Evolutionary conservation across 768 basidiomycete genomes (phyloP).

Genomic region (Tylopilus vinaceipallidus): DNA sequence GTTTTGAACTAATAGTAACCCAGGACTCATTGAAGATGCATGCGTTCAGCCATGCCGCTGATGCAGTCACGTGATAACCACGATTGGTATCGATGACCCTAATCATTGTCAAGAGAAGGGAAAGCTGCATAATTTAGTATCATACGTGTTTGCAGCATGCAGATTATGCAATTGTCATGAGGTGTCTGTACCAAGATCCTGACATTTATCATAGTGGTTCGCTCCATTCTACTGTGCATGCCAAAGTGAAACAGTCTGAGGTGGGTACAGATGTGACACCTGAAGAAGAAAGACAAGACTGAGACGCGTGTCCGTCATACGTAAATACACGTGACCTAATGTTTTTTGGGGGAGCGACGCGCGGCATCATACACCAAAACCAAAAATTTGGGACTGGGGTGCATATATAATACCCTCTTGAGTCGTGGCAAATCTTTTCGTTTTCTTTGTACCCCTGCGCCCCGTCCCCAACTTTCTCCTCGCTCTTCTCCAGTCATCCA

Average conservation of each 20-base stretch:
- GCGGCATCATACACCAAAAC: conserved; percentile 16
- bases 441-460: conserved; percentile 5
- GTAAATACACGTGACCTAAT: conserved; percentile 30
- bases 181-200: background rate
- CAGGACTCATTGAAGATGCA: conserved; percentile 9
- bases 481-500: conserved; percentile 2
- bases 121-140: background rate
- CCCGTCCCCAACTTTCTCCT: background rate
- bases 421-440: background rate
- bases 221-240: too few relatives aligned
- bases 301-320: conserved; percentile 11
- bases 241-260: too few relatives aligned
- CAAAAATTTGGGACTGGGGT: conserved; percentile 35
- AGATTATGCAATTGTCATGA: conserved; percentile 13
- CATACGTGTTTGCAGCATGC: conserved; percentile 14
- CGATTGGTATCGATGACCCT: conserved; percentile 30
- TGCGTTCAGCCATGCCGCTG: conserved; percentile 17
- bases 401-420: conserved; percentile 19
- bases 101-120: conserved; percentile 1
- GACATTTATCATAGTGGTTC: too few relatives aligned
- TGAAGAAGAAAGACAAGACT: background rate
- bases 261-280: too few relatives aligned
- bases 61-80: conserved; percentile 18
- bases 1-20: background rate
- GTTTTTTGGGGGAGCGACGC: conserved; percentile 30